These are phyloP conservation scores for Vanrija sp. DNA, from an alignment of 1,284 basidiomycete genomes.

Conservation along the genomic window DNA sequence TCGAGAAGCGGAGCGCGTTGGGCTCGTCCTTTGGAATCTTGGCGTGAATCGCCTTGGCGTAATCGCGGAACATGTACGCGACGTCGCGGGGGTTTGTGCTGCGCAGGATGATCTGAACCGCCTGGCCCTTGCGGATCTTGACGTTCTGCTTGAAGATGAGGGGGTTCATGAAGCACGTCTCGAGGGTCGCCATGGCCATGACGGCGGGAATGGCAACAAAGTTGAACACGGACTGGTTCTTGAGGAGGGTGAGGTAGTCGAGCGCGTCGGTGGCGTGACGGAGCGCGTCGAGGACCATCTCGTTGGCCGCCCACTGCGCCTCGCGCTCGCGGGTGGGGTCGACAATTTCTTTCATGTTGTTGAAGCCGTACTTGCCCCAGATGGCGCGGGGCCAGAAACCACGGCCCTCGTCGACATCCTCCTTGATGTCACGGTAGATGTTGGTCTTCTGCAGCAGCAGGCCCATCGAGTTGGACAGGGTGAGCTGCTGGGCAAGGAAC, in stretches of 20 bases:
- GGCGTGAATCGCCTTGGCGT: conserved; percentile 75
- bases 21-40: conserved; percentile 78
- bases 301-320: conserved; percentile 75
- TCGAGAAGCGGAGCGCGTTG: conserved; percentile 73
- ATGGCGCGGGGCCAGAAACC: conserved; percentile 96
- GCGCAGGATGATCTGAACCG: conserved; percentile 79
- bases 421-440: conserved; percentile 91
- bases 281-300: conserved; percentile 86
- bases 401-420: conserved; percentile 80
- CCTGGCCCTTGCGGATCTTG: conserved; percentile 91
- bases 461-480: conserved; percentile 93
- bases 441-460: conserved; percentile 96
- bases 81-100: conserved; percentile 91
- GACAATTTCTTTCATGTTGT: conserved; percentile 48
- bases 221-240: conserved; percentile 90
- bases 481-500: conserved; percentile 75
- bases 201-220: conserved; percentile 93
- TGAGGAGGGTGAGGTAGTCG: conserved; percentile 83
- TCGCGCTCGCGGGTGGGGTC: conserved; percentile 56
- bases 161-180: conserved; percentile 88
- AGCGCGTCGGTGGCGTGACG: conserved; percentile 78
- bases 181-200: conserved; percentile 94
- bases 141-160: conserved; percentile 85
- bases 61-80: conserved; percentile 79
- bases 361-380: conserved; percentile 74